A percentile compares a stretch with the other conserved stretches of the same genome.
phyloP scores from a whole-genome alignment of 2,329 filamentous ascomycete species.

The Pseudomassariella vexata region DNA sequence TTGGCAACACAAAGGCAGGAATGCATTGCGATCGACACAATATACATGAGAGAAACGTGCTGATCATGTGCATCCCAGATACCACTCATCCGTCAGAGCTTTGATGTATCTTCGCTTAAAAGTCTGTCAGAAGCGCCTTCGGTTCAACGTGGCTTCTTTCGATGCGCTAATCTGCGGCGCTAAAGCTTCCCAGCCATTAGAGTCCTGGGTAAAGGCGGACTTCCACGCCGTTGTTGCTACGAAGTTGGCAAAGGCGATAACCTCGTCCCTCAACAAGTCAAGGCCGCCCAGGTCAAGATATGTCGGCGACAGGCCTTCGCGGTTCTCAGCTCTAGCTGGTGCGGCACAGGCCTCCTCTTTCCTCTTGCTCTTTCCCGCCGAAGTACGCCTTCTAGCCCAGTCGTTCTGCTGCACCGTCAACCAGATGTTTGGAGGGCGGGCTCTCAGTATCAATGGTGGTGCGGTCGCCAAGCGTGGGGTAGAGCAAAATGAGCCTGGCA shows the following conservation, averaged over 20 bases:
- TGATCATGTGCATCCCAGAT: too few relatives aligned
- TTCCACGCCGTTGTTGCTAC: conserved; percentile 6
- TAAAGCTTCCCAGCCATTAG: conserved; percentile 1
- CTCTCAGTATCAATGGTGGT: not conserved
- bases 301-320: conserved; percentile 8
- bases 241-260: conserved; percentile 8
- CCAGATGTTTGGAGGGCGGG: not conserved
- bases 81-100: too few relatives aligned
- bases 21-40: too few relatives aligned
- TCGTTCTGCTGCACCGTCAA: conserved; percentile 1
- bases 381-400: conserved; percentile 6
- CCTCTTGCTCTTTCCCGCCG: conserved; percentile 1
- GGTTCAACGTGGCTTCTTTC: conserved; percentile 1
- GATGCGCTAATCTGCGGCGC: conserved; percentile 1
- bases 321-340: conserved; percentile 5
- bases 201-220: conserved; percentile 10
- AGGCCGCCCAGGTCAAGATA: conserved; percentile 10
- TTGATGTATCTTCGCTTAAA: too few relatives aligned
- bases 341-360: conserved; percentile 5
- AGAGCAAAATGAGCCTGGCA: conserved; percentile 3
- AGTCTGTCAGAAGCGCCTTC: conserved; percentile 1
- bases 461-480: conserved; percentile 4
- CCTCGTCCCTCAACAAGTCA: conserved; percentile 9
- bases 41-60: too few relatives aligned
- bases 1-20: too few relatives aligned